Base-by-base conservation (phyloP, 108 stramenopile genomes). In the Stephanodiscus triporus region DNA sequence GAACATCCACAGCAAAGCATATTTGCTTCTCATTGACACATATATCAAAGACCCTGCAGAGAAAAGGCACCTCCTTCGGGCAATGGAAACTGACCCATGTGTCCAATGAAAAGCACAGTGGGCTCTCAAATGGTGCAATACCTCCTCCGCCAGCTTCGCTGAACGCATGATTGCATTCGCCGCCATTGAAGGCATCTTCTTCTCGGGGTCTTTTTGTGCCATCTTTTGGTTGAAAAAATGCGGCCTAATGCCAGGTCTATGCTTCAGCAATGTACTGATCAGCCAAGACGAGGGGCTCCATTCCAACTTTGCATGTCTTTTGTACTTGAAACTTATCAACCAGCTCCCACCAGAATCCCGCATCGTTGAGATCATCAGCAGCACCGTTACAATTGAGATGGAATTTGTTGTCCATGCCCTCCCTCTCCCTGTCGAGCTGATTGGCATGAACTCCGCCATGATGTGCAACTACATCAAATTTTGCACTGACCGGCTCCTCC, bases 381-480 rank as follows among this genome's bases (percentile, higher is more conserved):
- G 85, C 57, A 96, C 97, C n/a, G 98, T 98, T 23, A 88, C 89
- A 32, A 96, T 97, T 77, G 98, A 98, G 84, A 91, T 90, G 86
- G 95, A 97, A 70, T 98, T 98, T 80, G 88, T 98, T 64, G 74
- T 66, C 9, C 92, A 95, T 50, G 95, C 98, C 22, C 84, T 99
- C 55, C 97, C 98, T 19, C 84, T 99, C 55, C 97, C 98, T 19
- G 98, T 99, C 27, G 97, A 97, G 72, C 80, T 99, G 59, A 99
- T 99, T 81, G 98, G 98, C 32, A 99, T 99, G 98, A 99, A 99
- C 89, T 86, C 87, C 61, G 56, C 42, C 20, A 82, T 97, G 54
- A 99, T 99, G 98, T 75, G 85, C 42, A 84, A 95, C 74, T 99
- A 99, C 89, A 97, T 99, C 82, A 87, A 99, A 84, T 97, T 97